Evolutionary conservation across 768 basidiomycete genomes (phyloP).

Genomic region (Coprinopsis strossmayeri): DNA sequence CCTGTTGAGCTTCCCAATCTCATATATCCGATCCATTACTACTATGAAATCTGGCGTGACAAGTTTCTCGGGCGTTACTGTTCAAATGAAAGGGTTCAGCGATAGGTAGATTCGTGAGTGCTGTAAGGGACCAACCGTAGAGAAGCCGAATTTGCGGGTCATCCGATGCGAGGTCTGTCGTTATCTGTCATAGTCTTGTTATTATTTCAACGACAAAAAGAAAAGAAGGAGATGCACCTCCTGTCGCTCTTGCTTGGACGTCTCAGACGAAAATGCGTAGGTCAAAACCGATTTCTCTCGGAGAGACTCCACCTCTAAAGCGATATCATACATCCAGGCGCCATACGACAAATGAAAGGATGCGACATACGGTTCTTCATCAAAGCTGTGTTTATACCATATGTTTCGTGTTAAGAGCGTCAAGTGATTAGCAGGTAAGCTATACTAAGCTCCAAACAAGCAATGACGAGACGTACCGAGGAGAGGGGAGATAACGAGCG

Average conservation of each 20-base stretch:
- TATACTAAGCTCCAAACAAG: background rate
- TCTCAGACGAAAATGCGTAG: conserved; percentile 63
- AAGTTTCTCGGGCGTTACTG: conserved; percentile 77
- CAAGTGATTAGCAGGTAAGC: background rate
- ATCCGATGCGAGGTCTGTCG: conserved; percentile 52
- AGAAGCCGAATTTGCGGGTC: conserved; percentile 55
- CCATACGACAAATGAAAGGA: background rate
- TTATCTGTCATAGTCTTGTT: conserved; percentile 36
- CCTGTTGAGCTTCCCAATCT: conserved; percentile 56
- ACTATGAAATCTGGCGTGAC: conserved; percentile 45
- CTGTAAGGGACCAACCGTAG: conserved; percentile 43
- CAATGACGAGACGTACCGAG: conserved; percentile 41
- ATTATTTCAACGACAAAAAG: background rate
- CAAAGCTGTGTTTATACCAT: too few species aligned
- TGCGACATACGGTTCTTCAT: conserved; percentile 72
- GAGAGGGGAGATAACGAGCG: conserved; percentile 73
- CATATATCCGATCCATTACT: conserved; percentile 43
- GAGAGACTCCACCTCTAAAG: conserved; percentile 57
- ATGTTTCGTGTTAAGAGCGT: background rate
- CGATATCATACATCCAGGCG: background rate
- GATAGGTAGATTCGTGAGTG: background rate
- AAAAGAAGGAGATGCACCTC: conserved; percentile 31
- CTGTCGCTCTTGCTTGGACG: conserved; percentile 42
- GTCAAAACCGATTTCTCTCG: conserved; percentile 49
- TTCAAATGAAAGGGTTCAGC: background rate